These are phyloP conservation scores for Vitis hybrid DNA, from an alignment of 177 flowering plant species.

Conservation along the genomic window DNA sequence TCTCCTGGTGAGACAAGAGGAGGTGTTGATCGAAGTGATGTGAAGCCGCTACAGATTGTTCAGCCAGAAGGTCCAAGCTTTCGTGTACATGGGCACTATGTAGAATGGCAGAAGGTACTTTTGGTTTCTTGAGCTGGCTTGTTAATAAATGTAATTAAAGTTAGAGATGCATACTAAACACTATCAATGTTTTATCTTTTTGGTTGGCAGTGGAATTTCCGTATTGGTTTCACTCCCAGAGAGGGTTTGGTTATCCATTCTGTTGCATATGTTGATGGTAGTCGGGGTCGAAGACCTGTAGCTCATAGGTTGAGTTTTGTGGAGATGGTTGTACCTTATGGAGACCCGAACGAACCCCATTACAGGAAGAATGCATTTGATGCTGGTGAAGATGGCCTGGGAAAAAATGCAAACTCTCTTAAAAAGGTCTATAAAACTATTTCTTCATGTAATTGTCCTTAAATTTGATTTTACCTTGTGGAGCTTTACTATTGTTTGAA, in stretches of 20 bases:
- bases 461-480: too few relatives aligned
- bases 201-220: constrained; percentile 84
- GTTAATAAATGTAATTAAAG: neutral
- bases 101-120: constrained; percentile 89
- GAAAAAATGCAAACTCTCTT: constrained; percentile 96
- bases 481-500: neutral
- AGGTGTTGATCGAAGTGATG: constrained; percentile 93
- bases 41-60: constrained; percentile 79
- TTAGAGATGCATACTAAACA: neutral
- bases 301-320: constrained; percentile 96
- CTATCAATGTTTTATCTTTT: neutral
- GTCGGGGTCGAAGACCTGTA: constrained; percentile 45
- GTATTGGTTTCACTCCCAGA: constrained; percentile 91
- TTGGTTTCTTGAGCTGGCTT: constrained; percentile 5
- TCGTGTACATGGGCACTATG: constrained; percentile 75
- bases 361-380: constrained; percentile 98
- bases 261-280: constrained; percentile 94
- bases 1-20: constrained; percentile 90
- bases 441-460: neutral
- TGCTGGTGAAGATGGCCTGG: constrained; percentile 99
- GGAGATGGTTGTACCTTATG: constrained; percentile 99
- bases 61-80: constrained; percentile 98
- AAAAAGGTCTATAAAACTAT: constrained; percentile 53
- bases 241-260: constrained; percentile 92
- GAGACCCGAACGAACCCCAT: constrained; percentile 98